Conservation (phyloP, 2,329 filamentous ascomycete genomes). For the Alternaria metachromatica region DNA sequence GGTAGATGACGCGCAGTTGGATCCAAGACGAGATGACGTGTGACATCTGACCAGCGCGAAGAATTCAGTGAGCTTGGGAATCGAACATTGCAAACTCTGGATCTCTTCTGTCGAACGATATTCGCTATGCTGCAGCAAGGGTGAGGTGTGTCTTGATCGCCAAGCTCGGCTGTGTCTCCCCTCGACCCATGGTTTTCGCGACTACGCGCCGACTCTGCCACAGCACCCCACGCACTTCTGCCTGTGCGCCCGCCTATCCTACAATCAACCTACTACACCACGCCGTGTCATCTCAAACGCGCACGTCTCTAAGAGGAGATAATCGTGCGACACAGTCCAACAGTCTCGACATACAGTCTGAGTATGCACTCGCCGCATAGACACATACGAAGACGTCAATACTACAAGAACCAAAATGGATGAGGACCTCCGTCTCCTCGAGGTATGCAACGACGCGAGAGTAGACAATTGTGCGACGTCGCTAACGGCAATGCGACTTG, state of each 20-base stretch:
- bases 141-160: slow-evolving; percentile 4
- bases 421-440: slow-evolving; percentile 43
- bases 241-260: background rate
- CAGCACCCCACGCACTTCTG: slow-evolving; percentile 4
- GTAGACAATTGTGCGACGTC: slow-evolving; percentile 10
- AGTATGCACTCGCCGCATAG: slow-evolving; percentile 35
- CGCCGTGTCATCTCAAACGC: background rate
- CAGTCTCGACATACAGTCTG: slow-evolving; percentile 9
- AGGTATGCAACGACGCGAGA: slow-evolving; percentile 28
- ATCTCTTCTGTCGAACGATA: background rate
- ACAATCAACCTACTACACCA: background rate
- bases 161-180: slow-evolving; percentile 16
- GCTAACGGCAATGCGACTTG: slow-evolving; percentile 14
- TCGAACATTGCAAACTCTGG: background rate
- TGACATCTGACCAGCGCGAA: slow-evolving; percentile 3
- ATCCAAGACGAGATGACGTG: slow-evolving; percentile 20
- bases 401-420: slow-evolving; percentile 42
- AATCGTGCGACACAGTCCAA: background rate
- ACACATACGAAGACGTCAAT: slow-evolving; percentile 28
- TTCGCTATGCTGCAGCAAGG: background rate
- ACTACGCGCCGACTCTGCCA: slow-evolving; percentile 10
- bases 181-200: slow-evolving; percentile 3
- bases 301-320: background rate
- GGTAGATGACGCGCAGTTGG: slow-evolving; percentile 19
- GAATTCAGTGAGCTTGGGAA: background rate